phyloP scores from a whole-genome alignment of 2,329 filamentous ascomycete species.

The Calonectria henricotiae region DNA sequence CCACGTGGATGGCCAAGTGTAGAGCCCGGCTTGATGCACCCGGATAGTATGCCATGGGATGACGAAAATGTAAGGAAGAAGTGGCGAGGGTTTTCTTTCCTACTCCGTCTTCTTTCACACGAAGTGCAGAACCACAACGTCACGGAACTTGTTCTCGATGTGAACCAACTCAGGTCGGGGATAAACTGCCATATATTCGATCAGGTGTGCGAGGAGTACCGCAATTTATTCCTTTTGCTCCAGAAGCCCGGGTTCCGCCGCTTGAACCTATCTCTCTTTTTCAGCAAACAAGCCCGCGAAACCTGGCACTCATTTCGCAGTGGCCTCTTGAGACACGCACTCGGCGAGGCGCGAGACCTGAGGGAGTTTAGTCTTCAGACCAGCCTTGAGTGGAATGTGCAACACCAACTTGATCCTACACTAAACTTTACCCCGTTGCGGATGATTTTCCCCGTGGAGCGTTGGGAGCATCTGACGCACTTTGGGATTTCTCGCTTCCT shows the following conservation, averaged over 20 bases:
- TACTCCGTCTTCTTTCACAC: neutral
- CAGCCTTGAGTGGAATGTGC: neutral
- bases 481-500: constrained; percentile 11
- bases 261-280: constrained; percentile 32
- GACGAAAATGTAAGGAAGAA: neutral
- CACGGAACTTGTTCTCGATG: constrained; percentile 58
- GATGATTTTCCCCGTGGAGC: constrained; percentile 9
- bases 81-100: constrained; percentile 56
- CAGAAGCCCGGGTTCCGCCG: constrained; percentile 23
- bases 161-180: constrained; percentile 52
- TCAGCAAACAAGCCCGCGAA: rapidly evolving
- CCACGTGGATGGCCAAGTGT: constrained; percentile 50
- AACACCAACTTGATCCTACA: neutral
- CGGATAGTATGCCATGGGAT: constrained; percentile 23
- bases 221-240: constrained; percentile 21
- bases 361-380: constrained; percentile 47
- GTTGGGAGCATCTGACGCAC: neutral
- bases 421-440: constrained; percentile 4
- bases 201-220: constrained; percentile 4
- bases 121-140: constrained; percentile 50
- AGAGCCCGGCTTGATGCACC: neutral
- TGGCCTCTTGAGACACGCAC: neutral
- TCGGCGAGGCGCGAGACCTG: constrained; percentile 43
- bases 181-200: constrained; percentile 46
- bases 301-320: constrained; percentile 26